Conservation (phyloP, 192 early-diverging fungal species). For the Borealophlyctis nickersoniae region DNA sequence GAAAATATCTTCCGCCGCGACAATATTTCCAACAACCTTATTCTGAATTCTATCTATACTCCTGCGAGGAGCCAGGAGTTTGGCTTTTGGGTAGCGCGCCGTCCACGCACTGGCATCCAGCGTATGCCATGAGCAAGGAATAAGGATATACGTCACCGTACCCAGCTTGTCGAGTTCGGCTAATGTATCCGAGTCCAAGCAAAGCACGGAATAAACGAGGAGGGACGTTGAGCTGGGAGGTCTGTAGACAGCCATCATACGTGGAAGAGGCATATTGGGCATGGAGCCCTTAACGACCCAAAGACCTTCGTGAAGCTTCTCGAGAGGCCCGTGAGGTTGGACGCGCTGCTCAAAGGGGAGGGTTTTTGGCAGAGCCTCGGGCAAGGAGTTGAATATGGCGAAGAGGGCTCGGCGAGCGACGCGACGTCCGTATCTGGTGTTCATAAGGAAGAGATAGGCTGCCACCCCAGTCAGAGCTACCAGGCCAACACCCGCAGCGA, state of each 20-base stretch:
- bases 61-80: constrained; percentile 7
- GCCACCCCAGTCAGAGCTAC: too few species aligned
- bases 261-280: not conserved
- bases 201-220: constrained; percentile 6
- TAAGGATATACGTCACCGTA: constrained; percentile 10
- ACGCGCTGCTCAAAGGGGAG: constrained; percentile 6
- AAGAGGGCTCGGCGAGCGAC: not conserved
- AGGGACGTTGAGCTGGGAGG: not conserved
- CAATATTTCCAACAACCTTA: not conserved
- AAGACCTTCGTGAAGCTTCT: not conserved
- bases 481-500: too few species aligned
- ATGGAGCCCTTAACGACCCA: constrained; percentile 12
- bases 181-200: not conserved
- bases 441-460: not conserved
- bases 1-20: constrained; percentile 9
- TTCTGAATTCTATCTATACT: not conserved
- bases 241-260: constrained; percentile 13
- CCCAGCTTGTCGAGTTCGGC: constrained; percentile 15
- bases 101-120: constrained; percentile 17
- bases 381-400: not conserved
- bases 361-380: not conserved
- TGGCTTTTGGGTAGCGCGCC: constrained; percentile 16
- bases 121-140: constrained; percentile 22
- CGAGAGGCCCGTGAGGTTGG: constrained; percentile 18
- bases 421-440: constrained; percentile 1